Conservation (phyloP, 148 eudicot species). For the Hydrangea macrophylla region DNA sequence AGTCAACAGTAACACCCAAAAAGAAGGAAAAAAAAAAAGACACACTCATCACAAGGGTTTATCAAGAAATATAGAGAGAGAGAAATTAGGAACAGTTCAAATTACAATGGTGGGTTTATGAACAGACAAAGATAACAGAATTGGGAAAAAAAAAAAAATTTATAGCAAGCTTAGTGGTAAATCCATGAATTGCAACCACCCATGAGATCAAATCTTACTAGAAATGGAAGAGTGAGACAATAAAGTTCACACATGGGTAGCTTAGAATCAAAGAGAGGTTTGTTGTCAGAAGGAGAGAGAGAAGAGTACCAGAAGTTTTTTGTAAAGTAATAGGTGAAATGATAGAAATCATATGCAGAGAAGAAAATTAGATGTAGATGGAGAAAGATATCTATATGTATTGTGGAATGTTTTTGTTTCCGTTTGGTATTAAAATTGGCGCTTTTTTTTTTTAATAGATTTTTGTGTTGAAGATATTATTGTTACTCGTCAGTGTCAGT, state of each 20-base stretch:
- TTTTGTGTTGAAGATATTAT: neutral
- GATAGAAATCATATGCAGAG: neutral
- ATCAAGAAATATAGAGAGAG: conserved; percentile 9
- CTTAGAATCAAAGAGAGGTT: conserved; percentile 69
- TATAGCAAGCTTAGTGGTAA: conserved; percentile 24
- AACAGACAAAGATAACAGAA: conserved; percentile 1
- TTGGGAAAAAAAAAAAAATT: neutral
- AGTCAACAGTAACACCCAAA: neutral
- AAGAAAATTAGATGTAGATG: neutral
- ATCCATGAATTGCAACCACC: conserved; percentile 27
- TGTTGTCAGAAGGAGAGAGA: conserved; percentile 18
- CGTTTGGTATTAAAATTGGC: neutral
- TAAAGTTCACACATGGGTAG: conserved; percentile 21
- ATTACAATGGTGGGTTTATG: conserved; percentile 5
- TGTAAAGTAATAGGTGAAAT: neutral
- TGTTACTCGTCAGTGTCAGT: neutral
- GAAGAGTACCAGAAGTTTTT: neutral
- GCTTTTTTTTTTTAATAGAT: neutral
- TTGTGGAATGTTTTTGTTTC: neutral
- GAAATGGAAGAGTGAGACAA: conserved; percentile 19
- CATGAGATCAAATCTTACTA: conserved; percentile 15
- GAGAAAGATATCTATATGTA: neutral
- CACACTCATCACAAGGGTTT: conserved; percentile 4
- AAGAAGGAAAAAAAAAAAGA: neutral
- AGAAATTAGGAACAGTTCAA: conserved; percentile 1